Conservation (phyloP, 1,139 yeast species). For the Lodderomyces parapsilosis region DNA sequence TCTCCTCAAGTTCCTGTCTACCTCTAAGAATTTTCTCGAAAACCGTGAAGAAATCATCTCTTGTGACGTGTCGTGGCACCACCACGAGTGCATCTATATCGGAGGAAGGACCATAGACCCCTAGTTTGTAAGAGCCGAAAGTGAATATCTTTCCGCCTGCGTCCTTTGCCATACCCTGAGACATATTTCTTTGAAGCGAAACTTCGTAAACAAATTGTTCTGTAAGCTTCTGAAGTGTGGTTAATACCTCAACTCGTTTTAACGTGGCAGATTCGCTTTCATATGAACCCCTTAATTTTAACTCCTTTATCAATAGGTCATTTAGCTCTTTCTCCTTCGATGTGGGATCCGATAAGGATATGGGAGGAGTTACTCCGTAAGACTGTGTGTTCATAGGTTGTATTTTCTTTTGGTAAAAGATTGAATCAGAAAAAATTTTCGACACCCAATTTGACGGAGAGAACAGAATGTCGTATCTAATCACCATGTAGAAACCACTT, state of each 20-base stretch:
- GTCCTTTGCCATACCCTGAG: slow-evolving; percentile 95
- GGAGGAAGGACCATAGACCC: slow-evolving; percentile 97
- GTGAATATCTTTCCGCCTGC: slow-evolving; percentile 97
- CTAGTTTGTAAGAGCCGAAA: slow-evolving; percentile 89
- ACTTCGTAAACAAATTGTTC: slow-evolving; percentile 82
- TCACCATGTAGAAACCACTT: too few species aligned
- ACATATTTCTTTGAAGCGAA: slow-evolving; percentile 80
- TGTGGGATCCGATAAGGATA: slow-evolving; percentile 80
- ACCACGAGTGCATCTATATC: slow-evolving; percentile 96
- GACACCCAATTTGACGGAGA: not conserved
- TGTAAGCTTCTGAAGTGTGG: slow-evolving; percentile 65
- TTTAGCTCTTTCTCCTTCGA: slow-evolving; percentile 74
- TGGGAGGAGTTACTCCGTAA: slow-evolving; percentile 90
- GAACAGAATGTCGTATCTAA: not conserved
- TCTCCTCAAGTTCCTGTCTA: slow-evolving; percentile 82
- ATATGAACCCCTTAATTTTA: slow-evolving; percentile 83
- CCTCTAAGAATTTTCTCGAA: slow-evolving; percentile 66
- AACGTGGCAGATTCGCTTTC: slow-evolving; percentile 81
- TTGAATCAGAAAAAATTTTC: not conserved
- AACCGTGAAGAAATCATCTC: slow-evolving; percentile 84
- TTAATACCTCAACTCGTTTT: slow-evolving; percentile 73
- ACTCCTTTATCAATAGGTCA: slow-evolving; percentile 72
- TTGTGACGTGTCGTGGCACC: slow-evolving; percentile 91
- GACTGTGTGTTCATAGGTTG: slow-evolving; percentile 8
- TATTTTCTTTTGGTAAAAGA: not conserved